Conservation (phyloP, 805 yeast genomes). For the Lipomyces anomalus region DNA sequence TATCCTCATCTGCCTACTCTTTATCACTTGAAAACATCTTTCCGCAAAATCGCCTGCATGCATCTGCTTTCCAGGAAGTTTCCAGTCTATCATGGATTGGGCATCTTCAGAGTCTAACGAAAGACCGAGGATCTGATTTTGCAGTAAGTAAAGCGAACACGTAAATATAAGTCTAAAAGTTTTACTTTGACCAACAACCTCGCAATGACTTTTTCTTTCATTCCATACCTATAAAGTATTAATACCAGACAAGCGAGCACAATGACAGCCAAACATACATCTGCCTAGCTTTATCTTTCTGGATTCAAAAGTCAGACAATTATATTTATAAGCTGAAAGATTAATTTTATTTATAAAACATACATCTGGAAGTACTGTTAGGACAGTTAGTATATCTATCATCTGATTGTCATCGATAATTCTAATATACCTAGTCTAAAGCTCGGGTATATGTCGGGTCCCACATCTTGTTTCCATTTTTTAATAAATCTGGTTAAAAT, state of each 20-base stretch:
- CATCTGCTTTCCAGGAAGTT: conserved; percentile 35
- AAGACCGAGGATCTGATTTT: conserved; percentile 45
- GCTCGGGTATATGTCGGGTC: conserved; percentile 62
- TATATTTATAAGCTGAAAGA: no score
- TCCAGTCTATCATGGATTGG: conserved; percentile 45
- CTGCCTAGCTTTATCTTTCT: no score
- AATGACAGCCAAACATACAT: no score
- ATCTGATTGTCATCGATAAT: no score
- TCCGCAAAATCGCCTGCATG: conserved; percentile 45
- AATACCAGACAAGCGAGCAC: not conserved
- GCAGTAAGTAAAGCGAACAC: not conserved
- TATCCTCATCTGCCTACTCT: conserved; percentile 42
- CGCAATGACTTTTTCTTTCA: conserved; percentile 60
- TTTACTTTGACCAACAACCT: conserved; percentile 37
- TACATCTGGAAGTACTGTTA: no score
- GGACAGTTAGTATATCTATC: no score
- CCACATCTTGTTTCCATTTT: conserved; percentile 51
- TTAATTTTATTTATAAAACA: no score
- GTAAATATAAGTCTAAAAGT: no score
- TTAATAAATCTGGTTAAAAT: conserved; percentile 40
- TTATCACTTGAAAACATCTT: conserved; percentile 45
- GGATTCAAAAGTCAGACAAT: no score
- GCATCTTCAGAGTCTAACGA: conserved; percentile 60
- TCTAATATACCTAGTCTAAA: conserved; percentile 43
- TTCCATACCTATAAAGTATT: conserved; percentile 41